These are phyloP conservation scores for Auricularia cornea DNA, from an alignment of 768 basidiomycete species.

Conservation along the genomic window DNA sequence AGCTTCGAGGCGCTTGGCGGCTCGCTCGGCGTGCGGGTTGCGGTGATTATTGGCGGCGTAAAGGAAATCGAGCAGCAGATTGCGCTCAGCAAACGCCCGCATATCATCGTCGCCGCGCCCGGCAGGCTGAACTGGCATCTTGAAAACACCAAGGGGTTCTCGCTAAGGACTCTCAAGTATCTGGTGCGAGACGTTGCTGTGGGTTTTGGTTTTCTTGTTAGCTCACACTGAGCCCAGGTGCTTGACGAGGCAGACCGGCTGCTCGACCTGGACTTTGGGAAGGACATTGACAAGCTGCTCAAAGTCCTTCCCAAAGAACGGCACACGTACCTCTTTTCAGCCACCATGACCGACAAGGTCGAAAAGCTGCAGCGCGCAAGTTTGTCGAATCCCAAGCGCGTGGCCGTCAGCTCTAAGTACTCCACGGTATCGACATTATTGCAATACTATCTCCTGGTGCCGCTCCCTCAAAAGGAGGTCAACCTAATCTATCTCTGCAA, in stretches of 20 bases:
- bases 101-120: constrained; percentile 92
- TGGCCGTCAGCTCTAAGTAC: constrained; percentile 95
- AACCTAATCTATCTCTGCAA: constrained; percentile 86
- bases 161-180: constrained; percentile 75
- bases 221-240: constrained; percentile 54
- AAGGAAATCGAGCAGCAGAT: constrained; percentile 87
- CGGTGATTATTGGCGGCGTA: constrained; percentile 92
- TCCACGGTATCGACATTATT: constrained; percentile 92
- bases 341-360: constrained; percentile 98
- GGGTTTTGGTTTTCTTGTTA: neutral
- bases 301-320: constrained; percentile 92
- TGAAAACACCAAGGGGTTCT: constrained; percentile 97
- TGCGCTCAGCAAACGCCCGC: constrained; percentile 87
- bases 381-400: constrained; percentile 83
- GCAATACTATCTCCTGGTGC: constrained; percentile 94
- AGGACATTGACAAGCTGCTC: constrained; percentile 91
- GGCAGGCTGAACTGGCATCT: constrained; percentile 89
- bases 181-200: constrained; percentile 44
- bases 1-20: constrained; percentile 90
- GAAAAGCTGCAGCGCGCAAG: constrained; percentile 93
- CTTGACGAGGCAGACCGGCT: constrained; percentile 95
- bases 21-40: constrained; percentile 85
- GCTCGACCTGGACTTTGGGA: constrained; percentile 93
- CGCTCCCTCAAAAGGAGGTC: constrained; percentile 84
- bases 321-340: constrained; percentile 93